Base-by-base conservation (phyloP, 257 asterid species). In the Echites panduratus region DNA sequence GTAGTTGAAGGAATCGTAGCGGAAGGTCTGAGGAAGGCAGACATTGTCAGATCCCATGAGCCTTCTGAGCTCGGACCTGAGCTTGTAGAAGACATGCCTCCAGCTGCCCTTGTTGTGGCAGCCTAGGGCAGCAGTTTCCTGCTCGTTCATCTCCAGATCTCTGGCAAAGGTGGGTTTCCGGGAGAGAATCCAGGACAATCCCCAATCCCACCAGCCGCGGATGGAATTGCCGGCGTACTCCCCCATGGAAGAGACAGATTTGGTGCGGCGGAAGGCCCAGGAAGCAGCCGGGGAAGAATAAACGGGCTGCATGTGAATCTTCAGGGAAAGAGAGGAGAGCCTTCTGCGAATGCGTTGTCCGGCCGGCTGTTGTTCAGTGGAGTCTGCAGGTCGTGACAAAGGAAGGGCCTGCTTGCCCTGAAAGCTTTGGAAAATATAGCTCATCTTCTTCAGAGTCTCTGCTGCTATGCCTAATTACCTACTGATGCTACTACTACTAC, bases 121-220 rank as follows among this genome's bases (percentile, higher is more conserved):
- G n/a, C 98, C 98, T 24, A 93, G 56, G 20, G 73, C 87, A 35
- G 84, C 85, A 32, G 77, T 81, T 72, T 88, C 97, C 7, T 89
- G 91, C 47, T 89, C 96, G 50, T 88, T 91, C 94, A 93, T 85
- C 84, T 93, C 97, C 76, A 93, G 90, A 89, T 93, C 98, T 65
- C 72, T 20, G 72, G 92, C 96, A 73, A 93, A 89, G 10, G 86
- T 63, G 10, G 91, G 97, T 57, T 87, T 93, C 20, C 89, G 81
- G 26, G 96, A 85, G 70, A 89, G 85, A 84, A 89, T 79, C 98
- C 96, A 89, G 5, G 78, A 83, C 88, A 83, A 83, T 52, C 96
- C 96, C 92, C 88, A 84, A 0, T 78, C 87, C 98, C 98, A 94
- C 98, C 98, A 94, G 81, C 81, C 76, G 68, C 82, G 78, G 49